Percentiles rank a stretch among this genome's conserved stretches.
phyloP scores from a whole-genome alignment of 2,329 filamentous ascomycete species.

The Blastomyces gilchristii region DNA sequence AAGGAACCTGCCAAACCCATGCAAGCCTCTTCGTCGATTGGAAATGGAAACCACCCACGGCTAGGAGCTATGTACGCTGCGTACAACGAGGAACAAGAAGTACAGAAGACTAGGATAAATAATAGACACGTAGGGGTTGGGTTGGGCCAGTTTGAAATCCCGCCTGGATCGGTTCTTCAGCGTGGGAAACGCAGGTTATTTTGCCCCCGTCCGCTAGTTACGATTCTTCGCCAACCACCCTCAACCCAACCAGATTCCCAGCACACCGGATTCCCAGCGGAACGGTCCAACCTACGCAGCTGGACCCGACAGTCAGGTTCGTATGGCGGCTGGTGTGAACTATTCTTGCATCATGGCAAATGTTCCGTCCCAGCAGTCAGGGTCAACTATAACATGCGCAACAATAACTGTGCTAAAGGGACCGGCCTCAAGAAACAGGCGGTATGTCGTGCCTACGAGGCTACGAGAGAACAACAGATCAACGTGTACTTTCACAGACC shows the following conservation, averaged over 20 bases:
- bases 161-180: neutral
- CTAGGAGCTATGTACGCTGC: too few species aligned
- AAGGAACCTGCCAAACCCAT: too few species aligned
- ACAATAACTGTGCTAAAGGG: neutral
- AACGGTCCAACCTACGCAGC: neutral
- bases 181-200: too few species aligned
- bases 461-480: neutral
- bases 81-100: too few species aligned
- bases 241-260: neutral
- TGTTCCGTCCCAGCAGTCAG: neutral
- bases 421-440: neutral
- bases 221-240: too few species aligned
- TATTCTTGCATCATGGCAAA: neutral
- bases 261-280: neutral
- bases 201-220: too few species aligned
- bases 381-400: neutral
- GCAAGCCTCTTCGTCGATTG: too few species aligned
- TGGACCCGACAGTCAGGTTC: slow-evolving; percentile 7
- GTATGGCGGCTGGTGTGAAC: neutral
- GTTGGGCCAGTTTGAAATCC: neutral
- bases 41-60: too few species aligned
- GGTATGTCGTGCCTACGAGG: neutral
- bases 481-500: neutral
- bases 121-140: neutral
- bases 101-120: too few species aligned